phyloP scores from a whole-genome alignment of 2,329 filamentous ascomycete species.

The Aspergillus latus region DNA sequence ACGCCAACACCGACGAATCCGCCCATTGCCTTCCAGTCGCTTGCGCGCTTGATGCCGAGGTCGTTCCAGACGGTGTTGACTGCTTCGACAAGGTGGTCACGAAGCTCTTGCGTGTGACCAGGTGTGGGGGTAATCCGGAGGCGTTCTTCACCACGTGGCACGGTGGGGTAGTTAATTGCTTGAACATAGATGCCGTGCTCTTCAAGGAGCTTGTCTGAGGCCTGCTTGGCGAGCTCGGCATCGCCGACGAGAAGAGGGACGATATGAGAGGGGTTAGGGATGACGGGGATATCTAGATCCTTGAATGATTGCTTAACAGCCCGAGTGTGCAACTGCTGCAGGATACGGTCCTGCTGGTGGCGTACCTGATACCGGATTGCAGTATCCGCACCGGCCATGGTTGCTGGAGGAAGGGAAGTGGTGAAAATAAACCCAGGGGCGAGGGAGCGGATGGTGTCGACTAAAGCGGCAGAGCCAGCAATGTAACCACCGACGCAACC shows the following conservation, averaged over 20 bases:
- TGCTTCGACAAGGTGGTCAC: constrained; percentile 79
- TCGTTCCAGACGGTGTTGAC: constrained; percentile 86
- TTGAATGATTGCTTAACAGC: constrained; percentile 84
- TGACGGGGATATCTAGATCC: constrained; percentile 85
- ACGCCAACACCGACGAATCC: constrained; percentile 95
- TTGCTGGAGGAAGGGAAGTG: constrained; percentile 90
- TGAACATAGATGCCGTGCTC: constrained; percentile 96
- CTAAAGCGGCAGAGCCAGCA: constrained; percentile 78
- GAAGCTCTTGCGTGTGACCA: constrained; percentile 80
- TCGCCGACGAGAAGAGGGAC: constrained; percentile 91
- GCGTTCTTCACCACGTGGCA: constrained; percentile 95
- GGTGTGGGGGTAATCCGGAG: constrained; percentile 95
- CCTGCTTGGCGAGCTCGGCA: constrained; percentile 85
- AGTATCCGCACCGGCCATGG: constrained; percentile 89
- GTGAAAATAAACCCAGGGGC: constrained; percentile 99
- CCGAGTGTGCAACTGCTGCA: constrained; percentile 95
- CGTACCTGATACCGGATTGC: constrained; percentile 93
- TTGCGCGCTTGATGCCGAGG: constrained; percentile 87
- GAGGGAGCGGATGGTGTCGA: constrained; percentile 90
- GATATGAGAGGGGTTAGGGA: constrained; percentile 96
- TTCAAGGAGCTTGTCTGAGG: constrained; percentile 85
- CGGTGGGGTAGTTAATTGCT: constrained; percentile 98
- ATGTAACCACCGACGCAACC: constrained; percentile 98
- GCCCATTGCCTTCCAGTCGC: constrained; percentile 84
- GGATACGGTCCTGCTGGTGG: constrained; percentile 79